A percentile compares a stretch with the other conserved stretches of the same genome.
Evolutionary conservation across 768 basidiomycete genomes (phyloP).

Genomic region (Suillus ampliporus): DNA sequence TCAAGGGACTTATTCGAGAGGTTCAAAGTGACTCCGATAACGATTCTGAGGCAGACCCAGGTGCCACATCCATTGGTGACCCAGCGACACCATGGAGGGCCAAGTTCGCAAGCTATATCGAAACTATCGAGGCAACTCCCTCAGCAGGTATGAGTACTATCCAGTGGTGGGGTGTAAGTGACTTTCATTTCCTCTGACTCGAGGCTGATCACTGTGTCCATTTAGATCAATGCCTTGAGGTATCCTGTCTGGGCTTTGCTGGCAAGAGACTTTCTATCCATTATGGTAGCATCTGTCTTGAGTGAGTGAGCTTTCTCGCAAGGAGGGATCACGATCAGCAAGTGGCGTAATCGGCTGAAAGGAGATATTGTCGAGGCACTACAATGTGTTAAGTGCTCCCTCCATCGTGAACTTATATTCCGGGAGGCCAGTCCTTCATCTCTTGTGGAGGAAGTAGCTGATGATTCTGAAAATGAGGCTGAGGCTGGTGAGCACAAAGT

Average conservation of each 20-base stretch:
- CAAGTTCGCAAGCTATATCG: not conserved
- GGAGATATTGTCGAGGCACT: too few relatives aligned
- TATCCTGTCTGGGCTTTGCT: slow-evolving; percentile 43
- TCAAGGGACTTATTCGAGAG: slow-evolving; percentile 9
- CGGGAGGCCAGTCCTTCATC: not conserved
- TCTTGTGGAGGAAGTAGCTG: not conserved
- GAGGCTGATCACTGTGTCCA: not conserved
- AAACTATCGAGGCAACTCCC: not conserved
- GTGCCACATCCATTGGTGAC: not conserved
- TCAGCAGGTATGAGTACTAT: slow-evolving; percentile 28
- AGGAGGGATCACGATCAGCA: too few relatives aligned
- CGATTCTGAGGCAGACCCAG: not conserved
- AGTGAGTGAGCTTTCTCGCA: slow-evolving; percentile 46
- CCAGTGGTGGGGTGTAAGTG: slow-evolving; percentile 42
- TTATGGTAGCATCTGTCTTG: slow-evolving; percentile 44
- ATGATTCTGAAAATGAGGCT: not conserved
- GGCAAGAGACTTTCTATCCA: slow-evolving; percentile 42
- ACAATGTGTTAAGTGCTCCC: too few relatives aligned
- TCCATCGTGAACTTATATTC: not conserved
- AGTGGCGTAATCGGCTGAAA: too few relatives aligned
- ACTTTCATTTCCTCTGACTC: not conserved
- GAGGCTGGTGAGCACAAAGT: too few relatives aligned
- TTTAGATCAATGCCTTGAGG: slow-evolving; percentile 22
- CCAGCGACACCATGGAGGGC: not conserved
- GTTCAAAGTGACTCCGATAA: slow-evolving; percentile 18